Percentiles rank a stretch among this genome's conserved stretches.
These are phyloP conservation scores for Fusarium torulosum DNA, from an alignment of 2,329 filamentous ascomycete species.

Conservation along the genomic window DNA sequence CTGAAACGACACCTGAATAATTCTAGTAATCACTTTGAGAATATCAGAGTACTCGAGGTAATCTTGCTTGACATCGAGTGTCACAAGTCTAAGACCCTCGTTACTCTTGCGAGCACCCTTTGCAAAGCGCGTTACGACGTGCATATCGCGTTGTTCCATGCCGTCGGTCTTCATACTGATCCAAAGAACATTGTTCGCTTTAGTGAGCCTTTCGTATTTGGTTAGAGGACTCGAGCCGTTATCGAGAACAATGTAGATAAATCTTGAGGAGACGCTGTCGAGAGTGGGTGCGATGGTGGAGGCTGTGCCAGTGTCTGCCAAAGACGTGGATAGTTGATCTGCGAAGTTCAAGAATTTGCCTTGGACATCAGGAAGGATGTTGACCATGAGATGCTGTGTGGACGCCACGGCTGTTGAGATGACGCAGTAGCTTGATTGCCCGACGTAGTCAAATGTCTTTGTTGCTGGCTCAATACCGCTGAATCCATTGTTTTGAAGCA, in stretches of 20 bases:
- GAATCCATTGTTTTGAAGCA: constrained; percentile 8
- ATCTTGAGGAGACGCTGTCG: not conserved
- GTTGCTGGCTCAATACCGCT: constrained; percentile 29
- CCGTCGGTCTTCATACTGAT: not conserved
- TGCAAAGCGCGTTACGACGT: not conserved
- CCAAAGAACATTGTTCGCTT: not conserved
- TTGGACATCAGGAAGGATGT: not conserved
- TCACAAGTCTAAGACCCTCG: not conserved
- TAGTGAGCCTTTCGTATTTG: accelerated
- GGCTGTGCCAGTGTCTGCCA: not conserved
- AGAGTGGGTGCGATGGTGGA: not conserved
- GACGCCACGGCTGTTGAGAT: constrained; percentile 1
- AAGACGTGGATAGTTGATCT: not conserved
- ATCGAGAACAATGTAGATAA: constrained; percentile 19
- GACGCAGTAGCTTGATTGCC: constrained; percentile 18
- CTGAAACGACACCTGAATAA: constrained; percentile 18
- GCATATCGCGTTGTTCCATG: not conserved
- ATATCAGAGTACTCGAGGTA: not conserved
- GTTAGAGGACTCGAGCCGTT: not conserved
- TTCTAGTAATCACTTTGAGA: constrained; percentile 3
- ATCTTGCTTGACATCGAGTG: not conserved
- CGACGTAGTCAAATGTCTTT: constrained; percentile 21
- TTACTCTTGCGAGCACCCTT: not conserved
- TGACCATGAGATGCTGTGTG: not conserved
- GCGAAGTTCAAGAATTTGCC: constrained; percentile 6